Percentiles rank a stretch among this genome's conserved stretches.
These are phyloP conservation scores for Artemisia argyi DNA, from an alignment of 129 eudicot species.

Conservation along the genomic window DNA sequence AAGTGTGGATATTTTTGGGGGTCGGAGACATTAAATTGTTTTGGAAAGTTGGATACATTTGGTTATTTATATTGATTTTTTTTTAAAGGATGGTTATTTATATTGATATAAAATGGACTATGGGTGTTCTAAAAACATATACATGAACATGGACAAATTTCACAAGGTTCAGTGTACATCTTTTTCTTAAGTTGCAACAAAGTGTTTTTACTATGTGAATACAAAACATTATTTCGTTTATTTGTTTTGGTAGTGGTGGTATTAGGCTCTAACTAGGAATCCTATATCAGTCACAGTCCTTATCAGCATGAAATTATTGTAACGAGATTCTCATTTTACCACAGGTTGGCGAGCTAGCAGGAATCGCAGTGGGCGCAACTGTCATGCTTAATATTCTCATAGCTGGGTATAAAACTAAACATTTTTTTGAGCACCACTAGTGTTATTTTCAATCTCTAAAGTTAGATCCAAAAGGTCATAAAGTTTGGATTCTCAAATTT, in stretches of 20 bases:
- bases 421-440: neutral
- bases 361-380: slow-evolving; percentile 96
- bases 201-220: too few species aligned
- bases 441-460: slow-evolving; percentile 17
- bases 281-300: neutral
- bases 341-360: slow-evolving; percentile 97
- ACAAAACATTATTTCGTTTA: neutral
- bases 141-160: neutral
- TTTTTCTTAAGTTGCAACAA: too few species aligned
- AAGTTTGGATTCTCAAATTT: neutral
- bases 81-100: too few species aligned
- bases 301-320: neutral
- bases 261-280: neutral
- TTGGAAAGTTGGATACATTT: neutral
- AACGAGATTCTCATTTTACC: slow-evolving; percentile 23
- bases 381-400: slow-evolving; percentile 97
- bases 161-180: too few species aligned
- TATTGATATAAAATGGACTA: neutral
- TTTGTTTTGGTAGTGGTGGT: neutral
- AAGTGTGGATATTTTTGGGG: slow-evolving; percentile 18
- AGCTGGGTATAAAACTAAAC: slow-evolving; percentile 65
- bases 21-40: neutral
- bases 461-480: neutral
- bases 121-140: neutral
- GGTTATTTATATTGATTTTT: too few species aligned